These are phyloP conservation scores for Ceratocystis cacaofunesta DNA, from an alignment of 2,329 filamentous ascomycete genomes.

Conservation along the genomic window DNA sequence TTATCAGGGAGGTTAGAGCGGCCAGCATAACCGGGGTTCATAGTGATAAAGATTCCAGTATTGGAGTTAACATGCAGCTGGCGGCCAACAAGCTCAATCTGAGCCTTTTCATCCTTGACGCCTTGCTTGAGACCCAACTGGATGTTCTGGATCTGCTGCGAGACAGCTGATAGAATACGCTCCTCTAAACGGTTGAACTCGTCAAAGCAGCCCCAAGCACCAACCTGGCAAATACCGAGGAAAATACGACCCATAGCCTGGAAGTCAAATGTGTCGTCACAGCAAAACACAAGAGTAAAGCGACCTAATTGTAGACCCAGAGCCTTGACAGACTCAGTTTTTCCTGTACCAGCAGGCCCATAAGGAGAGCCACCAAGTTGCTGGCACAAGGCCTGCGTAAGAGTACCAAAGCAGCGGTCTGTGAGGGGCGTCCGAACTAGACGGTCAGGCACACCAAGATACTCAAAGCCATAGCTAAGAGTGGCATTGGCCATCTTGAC, in stretches of 20 bases:
- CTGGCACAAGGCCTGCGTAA: conserved; percentile 91
- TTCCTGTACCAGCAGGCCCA: conserved; percentile 92
- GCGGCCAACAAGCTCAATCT: conserved; percentile 88
- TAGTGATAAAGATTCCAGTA: conserved; percentile 98
- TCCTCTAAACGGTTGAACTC: conserved; percentile 99
- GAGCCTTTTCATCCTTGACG: conserved; percentile 62
- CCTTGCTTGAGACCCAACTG: conserved; percentile 86
- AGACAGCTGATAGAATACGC: conserved; percentile 91
- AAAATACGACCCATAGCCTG: conserved; percentile 99
- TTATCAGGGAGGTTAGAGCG: conserved; percentile 98
- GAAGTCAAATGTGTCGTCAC: conserved; percentile 98
- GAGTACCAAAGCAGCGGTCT: conserved; percentile 93
- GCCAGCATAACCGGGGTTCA: conserved; percentile 98
- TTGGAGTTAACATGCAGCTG: conserved; percentile 80
- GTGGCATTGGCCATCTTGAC: conserved; percentile 96
- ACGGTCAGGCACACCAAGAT: conserved; percentile 87
- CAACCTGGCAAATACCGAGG: conserved; percentile 95
- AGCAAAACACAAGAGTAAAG: conserved; percentile 98
- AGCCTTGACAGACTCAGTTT: conserved; percentile 98
- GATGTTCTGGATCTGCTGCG: conserved; percentile 98
- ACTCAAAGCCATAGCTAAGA: conserved; percentile 94
- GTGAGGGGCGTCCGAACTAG: conserved; percentile 94
- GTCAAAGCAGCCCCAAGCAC: conserved; percentile 98
- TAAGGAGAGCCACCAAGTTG: conserved; percentile 93
- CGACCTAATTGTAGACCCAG: conserved; percentile 90